phyloP scores from a whole-genome alignment of 345 rosid species.

The Kernera saxatilis region DNA sequence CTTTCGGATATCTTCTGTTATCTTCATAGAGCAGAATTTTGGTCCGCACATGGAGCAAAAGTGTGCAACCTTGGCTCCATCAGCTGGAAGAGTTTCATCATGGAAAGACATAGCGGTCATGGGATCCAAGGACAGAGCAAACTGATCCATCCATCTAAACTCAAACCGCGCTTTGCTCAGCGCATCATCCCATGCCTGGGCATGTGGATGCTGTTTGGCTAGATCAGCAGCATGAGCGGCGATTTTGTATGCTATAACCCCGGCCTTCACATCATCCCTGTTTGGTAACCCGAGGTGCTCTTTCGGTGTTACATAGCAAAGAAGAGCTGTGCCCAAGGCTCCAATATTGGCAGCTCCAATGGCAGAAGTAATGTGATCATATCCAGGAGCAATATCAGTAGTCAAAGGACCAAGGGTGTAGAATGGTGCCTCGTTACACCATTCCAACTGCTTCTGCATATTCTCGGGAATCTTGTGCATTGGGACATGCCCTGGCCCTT shows the following conservation, averaged over 20 bases:
- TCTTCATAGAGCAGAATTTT: constrained; percentile 99
- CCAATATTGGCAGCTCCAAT: constrained; percentile 99
- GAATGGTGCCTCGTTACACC: constrained; percentile 99
- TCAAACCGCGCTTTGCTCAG: constrained; percentile 94
- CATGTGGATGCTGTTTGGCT: constrained; percentile 91
- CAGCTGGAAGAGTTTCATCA: constrained; percentile 95
- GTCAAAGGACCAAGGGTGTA: constrained; percentile 97
- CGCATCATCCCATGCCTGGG: constrained; percentile 98
- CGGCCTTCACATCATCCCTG: constrained; percentile 94
- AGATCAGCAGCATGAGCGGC: constrained; percentile 98
- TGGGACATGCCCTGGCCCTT: constrained; percentile 96
- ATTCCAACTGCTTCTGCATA: constrained; percentile 95
- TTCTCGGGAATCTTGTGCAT: constrained; percentile 99
- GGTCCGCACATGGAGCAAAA: constrained; percentile 99
- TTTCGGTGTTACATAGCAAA: constrained; percentile 96
- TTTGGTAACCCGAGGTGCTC: constrained; percentile 99
- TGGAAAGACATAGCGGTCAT: constrained; percentile 98
- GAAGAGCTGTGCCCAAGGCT: constrained; percentile 98
- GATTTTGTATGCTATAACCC: constrained; percentile 95
- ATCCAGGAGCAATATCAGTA: constrained; percentile 95
- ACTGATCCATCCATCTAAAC: constrained; percentile 98
- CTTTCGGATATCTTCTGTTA: constrained; percentile 94
- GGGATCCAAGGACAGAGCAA: constrained; percentile 95
- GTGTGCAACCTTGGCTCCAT: constrained; percentile 97
- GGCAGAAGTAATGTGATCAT: constrained; percentile 97